These are phyloP conservation scores for Elaeis guineensis DNA, from an alignment of 176 grass and related monocot species.

Conservation along the genomic window DNA sequence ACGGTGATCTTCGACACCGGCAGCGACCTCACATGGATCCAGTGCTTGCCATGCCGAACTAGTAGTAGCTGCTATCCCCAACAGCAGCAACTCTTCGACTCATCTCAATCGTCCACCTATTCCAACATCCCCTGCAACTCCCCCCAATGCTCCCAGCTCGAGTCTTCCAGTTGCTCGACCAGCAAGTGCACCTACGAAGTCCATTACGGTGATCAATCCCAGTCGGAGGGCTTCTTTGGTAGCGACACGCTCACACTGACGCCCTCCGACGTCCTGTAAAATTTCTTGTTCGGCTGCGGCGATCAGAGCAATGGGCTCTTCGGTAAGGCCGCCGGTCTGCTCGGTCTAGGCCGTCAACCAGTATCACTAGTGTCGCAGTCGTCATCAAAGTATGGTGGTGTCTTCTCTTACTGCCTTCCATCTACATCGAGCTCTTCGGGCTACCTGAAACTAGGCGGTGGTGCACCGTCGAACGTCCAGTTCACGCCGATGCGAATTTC, in stretches of 20 bases:
- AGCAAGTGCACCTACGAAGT: neutral
- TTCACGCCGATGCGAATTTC: neutral
- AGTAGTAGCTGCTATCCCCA: conserved; percentile 55
- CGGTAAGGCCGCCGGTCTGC: neutral
- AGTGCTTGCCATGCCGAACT: conserved; percentile 53
- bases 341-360: neutral
- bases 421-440: neutral
- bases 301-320: conserved; percentile 21
- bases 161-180: conserved; percentile 16
- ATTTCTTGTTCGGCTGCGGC: conserved; percentile 72
- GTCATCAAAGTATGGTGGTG: neutral
- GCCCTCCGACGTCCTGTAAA: conserved; percentile 15
- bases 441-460: neutral
- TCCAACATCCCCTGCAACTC: conserved; percentile 30
- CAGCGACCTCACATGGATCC: conserved; percentile 84
- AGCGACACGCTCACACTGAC: conserved; percentile 45
- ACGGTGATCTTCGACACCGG: conserved; percentile 76
- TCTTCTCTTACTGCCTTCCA: conserved; percentile 9
- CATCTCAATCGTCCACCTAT: conserved; percentile 44
- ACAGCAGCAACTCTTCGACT: conserved; percentile 69
- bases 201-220: neutral
- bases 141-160: conserved; percentile 29
- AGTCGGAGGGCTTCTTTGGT: neutral
- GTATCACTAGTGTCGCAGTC: neutral
- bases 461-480: neutral